Evolutionary conservation across 2,329 filamentous ascomycete species (phyloP), one percentile per base, ranked within the genome.

Genomic region (Neodidymelliopsis sp.): DNA sequence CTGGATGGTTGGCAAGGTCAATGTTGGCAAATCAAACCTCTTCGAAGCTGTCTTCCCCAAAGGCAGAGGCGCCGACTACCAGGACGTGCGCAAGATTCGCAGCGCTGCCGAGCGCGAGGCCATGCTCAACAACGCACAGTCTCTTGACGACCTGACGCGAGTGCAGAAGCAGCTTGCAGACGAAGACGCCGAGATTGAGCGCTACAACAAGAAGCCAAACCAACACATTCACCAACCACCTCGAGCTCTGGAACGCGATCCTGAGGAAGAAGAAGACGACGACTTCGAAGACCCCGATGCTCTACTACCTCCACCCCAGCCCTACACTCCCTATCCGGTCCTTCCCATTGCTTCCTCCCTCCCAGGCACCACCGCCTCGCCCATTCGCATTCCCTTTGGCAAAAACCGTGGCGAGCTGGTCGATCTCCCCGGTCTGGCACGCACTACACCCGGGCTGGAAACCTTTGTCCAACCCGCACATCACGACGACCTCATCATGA

Each of bases 1-100:
- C 12, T 99, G 94, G 93, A 87, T 99, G 79, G 89, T 99, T 2
- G 94, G 94, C n/a, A 97, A 96, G 73, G 91, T 91, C 55, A 99
- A 99, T 67, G 95, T 97, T 2, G 95, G 94, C 18, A 99, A 99
- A 75, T 97, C 93, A 62, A 88, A 88, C 66, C 81, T 99, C 2
- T 96, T 97, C 53, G 87, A 94, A 60, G 83, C 86, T 4, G 85
- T 97, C 6, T 96, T 92, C 64, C 93, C 95, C 4, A 87, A 93
- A 89, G 78, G 63, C 41, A 72, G 64, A 60, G 72, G 48, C 61
- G 70, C 45, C 63, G 76, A 66, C 18, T 67, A 64, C 33, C 63
- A 74, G 25, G 60, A 70, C 19, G 50, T 72, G 1, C 69, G 70
- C 28, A 67, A 69, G 50, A 60, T 73, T 0, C 69, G 71, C 13